Evolutionary conservation across 2,329 filamentous ascomycete genomes (phyloP), one percentile per base, ranked within the genome.

Genomic region (Myriosclerotinia scirpicola): DNA sequence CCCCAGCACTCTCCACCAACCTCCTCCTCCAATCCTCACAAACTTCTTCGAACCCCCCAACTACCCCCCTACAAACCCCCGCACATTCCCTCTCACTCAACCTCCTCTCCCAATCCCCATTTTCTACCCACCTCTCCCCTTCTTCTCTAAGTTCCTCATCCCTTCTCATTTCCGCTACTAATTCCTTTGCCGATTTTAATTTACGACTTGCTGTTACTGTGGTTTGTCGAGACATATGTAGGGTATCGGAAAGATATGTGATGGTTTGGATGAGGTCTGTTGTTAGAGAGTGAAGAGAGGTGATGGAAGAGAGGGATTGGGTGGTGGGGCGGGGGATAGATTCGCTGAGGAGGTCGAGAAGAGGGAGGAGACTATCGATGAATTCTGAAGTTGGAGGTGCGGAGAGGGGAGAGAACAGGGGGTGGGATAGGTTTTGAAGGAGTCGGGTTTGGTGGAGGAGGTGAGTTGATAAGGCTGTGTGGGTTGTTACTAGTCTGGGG

Each of bases 141-240:
- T 95, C 88, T 73, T 97, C 92, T 60, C 89, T 86, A 42, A 89
- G 82, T 73, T 97, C 92, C 68, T 92, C 88, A 74, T 98, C 95
- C 67, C 87, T 86, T 70, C 89, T 86, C 81, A 97, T 89, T 73
- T 97, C 94, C 2, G 88, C 86, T 1, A 98, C 89, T 68, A 96
- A 86, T 76, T 96, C 93, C 73, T 90, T 91, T 8, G 92, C 93
- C 46, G 87, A 91, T 72, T 90, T 89, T 62, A 99, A 81, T 54
- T 92, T 86, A 65, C 95, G 84, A 2, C 90, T 88, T 1, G 94
- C 95, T 12, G 90, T 90, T 3, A 88, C 90, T 0, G 92, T 95
- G 1, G 91, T 90, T 78, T 98, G 94, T 15, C 92, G 88, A 42
- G 90, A 93, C 89, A 98, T 97, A 78, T 98, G 94, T 44, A 99